These are phyloP conservation scores for Ogataea haglerorum DNA, from an alignment of 805 yeast genomes.

Conservation along the genomic window DNA sequence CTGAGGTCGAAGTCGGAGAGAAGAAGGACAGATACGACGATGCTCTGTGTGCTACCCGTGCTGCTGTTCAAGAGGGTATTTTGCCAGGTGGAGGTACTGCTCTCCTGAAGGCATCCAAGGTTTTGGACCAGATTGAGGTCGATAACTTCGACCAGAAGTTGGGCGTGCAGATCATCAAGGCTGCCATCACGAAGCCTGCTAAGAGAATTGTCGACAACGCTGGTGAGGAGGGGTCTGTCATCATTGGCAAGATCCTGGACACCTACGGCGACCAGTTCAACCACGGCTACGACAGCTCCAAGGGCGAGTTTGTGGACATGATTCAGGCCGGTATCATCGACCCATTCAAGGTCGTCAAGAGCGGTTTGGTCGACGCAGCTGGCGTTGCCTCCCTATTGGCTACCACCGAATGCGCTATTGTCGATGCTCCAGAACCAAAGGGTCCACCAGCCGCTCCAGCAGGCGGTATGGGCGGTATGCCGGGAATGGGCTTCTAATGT, in stretches of 20 bases:
- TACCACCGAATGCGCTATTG: slow-evolving; percentile 97
- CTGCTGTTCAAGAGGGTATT: slow-evolving; percentile 98
- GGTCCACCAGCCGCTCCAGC: slow-evolving; percentile 51
- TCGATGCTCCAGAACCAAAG: slow-evolving; percentile 86
- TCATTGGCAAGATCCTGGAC: slow-evolving; percentile 82
- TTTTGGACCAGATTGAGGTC: slow-evolving; percentile 66
- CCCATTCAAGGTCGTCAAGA: slow-evolving; percentile 96
- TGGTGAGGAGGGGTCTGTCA: slow-evolving; percentile 95
- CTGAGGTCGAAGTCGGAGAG: slow-evolving; percentile 98
- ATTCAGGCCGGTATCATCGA: slow-evolving; percentile 95
- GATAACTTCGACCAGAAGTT: slow-evolving; percentile 94
- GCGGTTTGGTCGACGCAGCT: slow-evolving; percentile 92
- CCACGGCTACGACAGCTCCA: slow-evolving; percentile 87
- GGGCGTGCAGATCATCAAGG: slow-evolving; percentile 89
- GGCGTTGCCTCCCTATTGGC: slow-evolving; percentile 97
- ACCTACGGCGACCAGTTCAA: slow-evolving; percentile 68
- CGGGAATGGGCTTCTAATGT: slow-evolving; percentile 32
- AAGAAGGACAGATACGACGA: slow-evolving; percentile 99
- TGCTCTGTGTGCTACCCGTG: slow-evolving; percentile 97
- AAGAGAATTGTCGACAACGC: slow-evolving; percentile 94
- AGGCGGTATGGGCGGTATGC: slow-evolving; percentile 52
- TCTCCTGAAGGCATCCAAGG: slow-evolving; percentile 81
- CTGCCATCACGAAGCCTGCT: slow-evolving; percentile 94
- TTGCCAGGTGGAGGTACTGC: slow-evolving; percentile 99
- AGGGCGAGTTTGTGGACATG: slow-evolving; percentile 94